A percentile compares a stretch with the other conserved stretches of the same genome.
phyloP scores from a whole-genome alignment of 1,284 basidiomycete genomes.

The Bjerkandera adusta region DNA sequence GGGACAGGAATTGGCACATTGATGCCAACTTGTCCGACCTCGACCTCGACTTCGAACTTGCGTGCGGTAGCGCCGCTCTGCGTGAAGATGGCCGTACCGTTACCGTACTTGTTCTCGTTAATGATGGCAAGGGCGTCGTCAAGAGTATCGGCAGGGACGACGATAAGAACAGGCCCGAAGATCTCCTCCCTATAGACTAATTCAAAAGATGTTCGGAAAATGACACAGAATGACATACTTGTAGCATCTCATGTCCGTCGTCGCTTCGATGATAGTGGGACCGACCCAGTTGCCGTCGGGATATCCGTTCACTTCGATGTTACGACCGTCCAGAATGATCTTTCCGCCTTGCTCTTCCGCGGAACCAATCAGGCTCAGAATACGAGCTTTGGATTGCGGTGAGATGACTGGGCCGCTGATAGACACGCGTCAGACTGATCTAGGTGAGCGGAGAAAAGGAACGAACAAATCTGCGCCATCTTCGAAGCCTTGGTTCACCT shows the following conservation, averaged over 20 bases:
- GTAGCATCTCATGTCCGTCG: constrained; percentile 86
- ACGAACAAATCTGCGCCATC: constrained; percentile 81
- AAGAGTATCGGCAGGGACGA: constrained; percentile 81
- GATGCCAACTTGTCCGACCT: constrained; percentile 92
- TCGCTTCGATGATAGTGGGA: constrained; percentile 86
- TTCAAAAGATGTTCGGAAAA: background rate
- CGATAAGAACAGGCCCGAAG: constrained; percentile 88
- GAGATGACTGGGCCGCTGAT: constrained; percentile 92
- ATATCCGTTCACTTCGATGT: constrained; percentile 69
- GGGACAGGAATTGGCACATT: constrained; percentile 94
- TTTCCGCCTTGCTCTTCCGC: constrained; percentile 85
- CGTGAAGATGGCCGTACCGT: constrained; percentile 97
- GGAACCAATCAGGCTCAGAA: constrained; percentile 77
- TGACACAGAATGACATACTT: constrained; percentile 53
- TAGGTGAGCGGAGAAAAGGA: background rate
- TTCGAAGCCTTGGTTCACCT: constrained; percentile 91
- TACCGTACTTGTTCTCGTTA: constrained; percentile 89
- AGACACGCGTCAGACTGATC: constrained; percentile 11
- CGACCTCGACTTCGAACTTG: constrained; percentile 87
- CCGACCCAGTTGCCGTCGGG: constrained; percentile 95
- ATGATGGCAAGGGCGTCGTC: constrained; percentile 92
- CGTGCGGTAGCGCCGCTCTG: constrained; percentile 95
- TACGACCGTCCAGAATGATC: constrained; percentile 87
- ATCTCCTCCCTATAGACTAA: constrained; percentile 76
- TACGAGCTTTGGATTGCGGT: constrained; percentile 78